Evolutionary conservation across 129 eudicot species (phyloP).

Genomic region (Tagetes patula): DNA sequence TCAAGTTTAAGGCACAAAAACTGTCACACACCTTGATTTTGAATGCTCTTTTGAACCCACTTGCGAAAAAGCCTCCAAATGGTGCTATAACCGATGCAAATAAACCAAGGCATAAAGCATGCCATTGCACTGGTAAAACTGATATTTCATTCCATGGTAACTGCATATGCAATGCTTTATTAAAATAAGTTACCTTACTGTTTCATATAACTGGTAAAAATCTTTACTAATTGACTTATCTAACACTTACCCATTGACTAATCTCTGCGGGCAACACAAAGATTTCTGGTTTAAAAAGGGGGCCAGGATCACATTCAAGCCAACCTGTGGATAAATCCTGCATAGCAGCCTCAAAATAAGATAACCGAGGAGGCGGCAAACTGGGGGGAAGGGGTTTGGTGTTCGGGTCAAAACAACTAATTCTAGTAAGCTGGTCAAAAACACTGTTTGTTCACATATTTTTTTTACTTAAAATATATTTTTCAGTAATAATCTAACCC

Average conservation of each 20-base stretch:
- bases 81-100: constrained; percentile 91
- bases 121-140: constrained; percentile 76
- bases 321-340: constrained; percentile 86
- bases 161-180: constrained; percentile 34
- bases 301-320: constrained; percentile 95
- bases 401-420: neutral
- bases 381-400: neutral
- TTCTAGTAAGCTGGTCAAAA: too few species aligned
- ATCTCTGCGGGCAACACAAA: constrained; percentile 48
- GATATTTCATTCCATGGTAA: constrained; percentile 61
- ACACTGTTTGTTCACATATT: neutral
- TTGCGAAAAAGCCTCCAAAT: constrained; percentile 85
- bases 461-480: neutral
- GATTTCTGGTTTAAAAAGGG: constrained; percentile 63
- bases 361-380: neutral
- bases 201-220: neutral
- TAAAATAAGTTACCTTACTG: neutral
- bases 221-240: too few species aligned
- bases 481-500: neutral
- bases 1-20: neutral
- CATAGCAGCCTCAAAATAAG: constrained; percentile 24
- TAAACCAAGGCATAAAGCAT: constrained; percentile 71
- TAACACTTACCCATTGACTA: constrained; percentile 43
- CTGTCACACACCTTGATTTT: constrained; percentile 58
- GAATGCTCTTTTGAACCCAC: constrained; percentile 83